Evolutionary conservation across 2,329 filamentous ascomycete genomes (phyloP), one percentile per base, ranked within the genome.

Genomic region (Penicillium brevicompactum): DNA sequence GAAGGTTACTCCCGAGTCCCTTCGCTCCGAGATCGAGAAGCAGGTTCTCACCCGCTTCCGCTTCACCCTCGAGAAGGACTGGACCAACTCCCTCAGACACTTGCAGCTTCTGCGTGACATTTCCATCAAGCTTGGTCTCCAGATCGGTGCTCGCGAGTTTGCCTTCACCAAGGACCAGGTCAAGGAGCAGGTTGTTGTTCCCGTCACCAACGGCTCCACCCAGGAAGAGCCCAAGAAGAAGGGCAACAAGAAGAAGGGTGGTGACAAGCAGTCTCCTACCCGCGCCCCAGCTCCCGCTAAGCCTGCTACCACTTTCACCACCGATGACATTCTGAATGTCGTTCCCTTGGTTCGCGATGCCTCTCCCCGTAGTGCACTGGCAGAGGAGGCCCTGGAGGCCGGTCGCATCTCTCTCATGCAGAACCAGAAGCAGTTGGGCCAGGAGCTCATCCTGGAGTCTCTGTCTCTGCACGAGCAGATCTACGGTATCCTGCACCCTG

Each of bases 381-480:
- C 94, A 0, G 94, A 99, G 74, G 94, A 99, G 77, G 93, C 94
- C 13, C 82, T 99, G 42, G 94, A 99, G 75, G 94, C 93, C 54
- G 94, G 94, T 22, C 90, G 92, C 50, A 93, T 99, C 70, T 97
- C 93, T n/a, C 87, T 99, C 58, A 86, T 94, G 66, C 93, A 97
- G 72, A 89, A 91, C 71, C 92, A 99, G 80, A 93, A 90, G 78
- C 94, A 97, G 76, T 85, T 99, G 44, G 94, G 94, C 40, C 92
- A 97, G 75, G 94, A 99, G 75, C 84, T 99, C 53, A 84, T 99
- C 30, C 80, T 97, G n/a, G 94, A 99, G 76, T 97, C 92, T 37
- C 80, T 99, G 57, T 96, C 94, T 44, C 81, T 99, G 42, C 93
- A 99, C 69, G 94, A 99, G 80, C 94, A 99, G 75, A 97, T 99